Evolutionary conservation across 2,329 filamentous ascomycete genomes (phyloP).

Genomic region (Sclerotiophoma versabilis): DNA sequence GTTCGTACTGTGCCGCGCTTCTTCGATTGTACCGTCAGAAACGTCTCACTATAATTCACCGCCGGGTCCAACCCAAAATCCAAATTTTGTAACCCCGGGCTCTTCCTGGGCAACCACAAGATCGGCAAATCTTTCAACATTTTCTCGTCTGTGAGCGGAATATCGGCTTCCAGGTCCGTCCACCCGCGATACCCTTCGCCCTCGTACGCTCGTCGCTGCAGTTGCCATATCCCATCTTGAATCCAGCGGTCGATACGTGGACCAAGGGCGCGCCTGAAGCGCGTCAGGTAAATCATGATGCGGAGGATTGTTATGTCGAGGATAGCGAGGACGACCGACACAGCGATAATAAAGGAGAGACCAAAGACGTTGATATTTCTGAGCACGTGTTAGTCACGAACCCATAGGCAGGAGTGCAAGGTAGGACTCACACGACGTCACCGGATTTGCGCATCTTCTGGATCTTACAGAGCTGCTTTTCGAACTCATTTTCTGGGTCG

Average conservation of each 20-base stretch:
- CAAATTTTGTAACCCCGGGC: background rate
- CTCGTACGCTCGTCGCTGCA: conserved; percentile 36
- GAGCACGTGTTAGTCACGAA: background rate
- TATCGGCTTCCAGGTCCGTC: conserved; percentile 24
- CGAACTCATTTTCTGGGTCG: conserved; percentile 9
- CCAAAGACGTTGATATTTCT: conserved; percentile 36
- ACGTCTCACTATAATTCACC: background rate
- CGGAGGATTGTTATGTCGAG: conserved; percentile 24
- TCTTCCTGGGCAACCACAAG: conserved; percentile 11
- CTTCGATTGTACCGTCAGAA: background rate
- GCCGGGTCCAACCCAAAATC: conserved; percentile 3
- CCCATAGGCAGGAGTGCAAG: background rate
- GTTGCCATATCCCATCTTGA: conserved; percentile 36
- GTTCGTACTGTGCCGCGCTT: background rate
- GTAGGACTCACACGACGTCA: conserved; percentile 25
- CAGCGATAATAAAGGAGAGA: conserved; percentile 23
- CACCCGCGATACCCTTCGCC: conserved; percentile 22
- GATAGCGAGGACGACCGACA: conserved; percentile 19
- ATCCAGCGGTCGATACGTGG: conserved; percentile 36
- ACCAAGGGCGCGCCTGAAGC: conserved; percentile 23
- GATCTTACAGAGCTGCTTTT: conserved; percentile 22
- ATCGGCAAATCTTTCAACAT: conserved; percentile 15
- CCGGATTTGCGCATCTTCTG: conserved; percentile 29
- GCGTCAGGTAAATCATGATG: conserved; percentile 26
- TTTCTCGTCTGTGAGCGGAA: conserved; percentile 20